These are phyloP conservation scores for Parasitella parasitica DNA, from an alignment of 371 early-diverging fungal species.

Conservation along the genomic window DNA sequence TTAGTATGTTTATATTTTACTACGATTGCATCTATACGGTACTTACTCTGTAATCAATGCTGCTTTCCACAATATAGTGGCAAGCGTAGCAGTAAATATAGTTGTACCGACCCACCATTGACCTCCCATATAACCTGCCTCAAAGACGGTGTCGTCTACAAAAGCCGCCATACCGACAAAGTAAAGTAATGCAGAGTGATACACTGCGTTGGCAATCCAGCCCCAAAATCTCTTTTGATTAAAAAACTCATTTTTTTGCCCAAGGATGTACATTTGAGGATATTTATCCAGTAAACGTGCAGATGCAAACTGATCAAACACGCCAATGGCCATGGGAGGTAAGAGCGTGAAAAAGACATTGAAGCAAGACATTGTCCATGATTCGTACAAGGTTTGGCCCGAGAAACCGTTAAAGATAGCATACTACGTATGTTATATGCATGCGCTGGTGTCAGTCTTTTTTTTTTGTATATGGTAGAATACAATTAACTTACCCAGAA, in stretches of 20 bases:
- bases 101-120: conserved; percentile 81
- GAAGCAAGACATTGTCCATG: conserved; percentile 90
- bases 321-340: conserved; percentile 88
- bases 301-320: conserved; percentile 91
- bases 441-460: not conserved
- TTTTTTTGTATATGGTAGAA: not conserved
- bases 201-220: conserved; percentile 93
- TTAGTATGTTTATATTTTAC: not conserved
- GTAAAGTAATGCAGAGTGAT: conserved; percentile 77
- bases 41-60: conserved; percentile 79
- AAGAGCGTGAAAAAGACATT: conserved; percentile 89
- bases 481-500: conserved; percentile 90
- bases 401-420: conserved; percentile 89
- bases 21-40: not conserved
- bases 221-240: conserved; percentile 92
- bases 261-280: conserved; percentile 94
- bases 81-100: conserved; percentile 76
- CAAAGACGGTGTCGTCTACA: conserved; percentile 55
- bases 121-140: conserved; percentile 65
- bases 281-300: conserved; percentile 93
- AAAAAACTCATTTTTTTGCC: conserved; percentile 89
- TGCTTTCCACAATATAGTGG: conserved; percentile 80
- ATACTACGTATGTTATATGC: conserved; percentile 42
- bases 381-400: conserved; percentile 91
- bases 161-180: conserved; percentile 65